Conservation (phyloP, 371 early-diverging fungal genomes). For the Syncephalastrum monosporum region DNA sequence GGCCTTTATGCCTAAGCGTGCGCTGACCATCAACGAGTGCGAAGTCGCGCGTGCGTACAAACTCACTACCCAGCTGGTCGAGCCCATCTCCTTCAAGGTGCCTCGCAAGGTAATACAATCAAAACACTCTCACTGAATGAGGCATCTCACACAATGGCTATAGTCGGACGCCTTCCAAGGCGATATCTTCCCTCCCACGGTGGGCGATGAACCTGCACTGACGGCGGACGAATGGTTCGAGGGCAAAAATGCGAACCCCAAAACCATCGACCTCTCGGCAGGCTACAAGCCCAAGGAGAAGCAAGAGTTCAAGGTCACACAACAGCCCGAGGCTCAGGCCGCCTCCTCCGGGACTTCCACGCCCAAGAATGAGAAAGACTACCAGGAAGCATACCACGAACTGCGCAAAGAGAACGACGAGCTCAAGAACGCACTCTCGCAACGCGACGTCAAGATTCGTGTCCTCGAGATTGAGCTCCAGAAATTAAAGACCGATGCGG, state of each 20-base stretch:
- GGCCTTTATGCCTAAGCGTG: conserved; percentile 93
- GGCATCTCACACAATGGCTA: neutral
- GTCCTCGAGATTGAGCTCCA: conserved; percentile 74
- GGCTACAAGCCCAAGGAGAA: conserved; percentile 72
- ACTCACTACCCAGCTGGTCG: conserved; percentile 81
- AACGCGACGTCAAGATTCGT: conserved; percentile 79
- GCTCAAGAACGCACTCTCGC: conserved; percentile 72
- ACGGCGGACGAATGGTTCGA: conserved; percentile 89
- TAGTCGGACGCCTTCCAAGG: conserved; percentile 96
- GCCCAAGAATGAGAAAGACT: conserved; percentile 64
- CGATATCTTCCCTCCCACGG: conserved; percentile 91
- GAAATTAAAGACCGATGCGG: conserved; percentile 43
- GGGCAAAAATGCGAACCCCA: conserved; percentile 80
- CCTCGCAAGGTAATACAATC: conserved; percentile 83
- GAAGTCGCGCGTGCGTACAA: conserved; percentile 95
- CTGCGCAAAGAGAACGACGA: conserved; percentile 82
- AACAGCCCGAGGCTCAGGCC: conserved; percentile 50
- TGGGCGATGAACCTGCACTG: conserved; percentile 81
- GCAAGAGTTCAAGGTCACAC: conserved; percentile 74
- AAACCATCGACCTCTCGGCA: conserved; percentile 79
- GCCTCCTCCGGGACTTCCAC: conserved; percentile 12
- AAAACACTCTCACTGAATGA: neutral
- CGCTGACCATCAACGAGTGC: conserved; percentile 78
- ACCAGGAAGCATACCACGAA: conserved; percentile 74
- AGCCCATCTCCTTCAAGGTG: conserved; percentile 95